Conservation (phyloP, 164 flowering plant species). For the Stephania japonica region DNA sequence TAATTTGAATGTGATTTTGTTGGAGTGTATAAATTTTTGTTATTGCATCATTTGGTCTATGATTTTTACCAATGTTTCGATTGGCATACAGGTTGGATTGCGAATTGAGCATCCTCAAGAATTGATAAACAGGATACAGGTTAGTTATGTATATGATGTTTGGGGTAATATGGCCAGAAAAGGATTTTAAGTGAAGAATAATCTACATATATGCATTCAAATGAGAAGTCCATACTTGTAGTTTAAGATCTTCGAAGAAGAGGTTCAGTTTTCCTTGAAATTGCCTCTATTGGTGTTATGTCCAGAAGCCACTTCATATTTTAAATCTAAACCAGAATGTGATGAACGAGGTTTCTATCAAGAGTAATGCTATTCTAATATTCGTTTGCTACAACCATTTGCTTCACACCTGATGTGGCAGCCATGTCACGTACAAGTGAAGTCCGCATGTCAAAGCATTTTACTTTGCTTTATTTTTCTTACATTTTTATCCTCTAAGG, state of each 20-base stretch:
- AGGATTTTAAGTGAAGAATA: background rate
- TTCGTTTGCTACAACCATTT: too few relatives aligned
- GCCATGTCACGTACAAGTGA: too few relatives aligned
- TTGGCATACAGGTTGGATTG: constrained; percentile 69
- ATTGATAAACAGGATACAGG: constrained; percentile 89
- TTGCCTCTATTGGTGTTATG: background rate
- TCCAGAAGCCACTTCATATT: background rate
- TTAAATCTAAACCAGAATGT: background rate
- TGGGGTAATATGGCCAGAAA: background rate
- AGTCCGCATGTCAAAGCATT: too few relatives aligned
- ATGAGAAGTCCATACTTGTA: background rate
- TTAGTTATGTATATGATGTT: constrained; percentile 16
- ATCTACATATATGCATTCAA: background rate
- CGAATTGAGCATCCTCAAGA: constrained; percentile 99
- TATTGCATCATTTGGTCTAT: background rate
- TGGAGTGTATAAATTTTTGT: background rate
- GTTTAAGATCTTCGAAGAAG: background rate
- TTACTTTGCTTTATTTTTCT: too few relatives aligned
- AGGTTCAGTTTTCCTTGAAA: background rate
- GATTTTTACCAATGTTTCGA: background rate
- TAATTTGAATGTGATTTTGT: constrained; percentile 4
- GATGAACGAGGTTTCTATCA: background rate
- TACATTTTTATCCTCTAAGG: too few relatives aligned
- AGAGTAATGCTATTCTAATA: too few relatives aligned
- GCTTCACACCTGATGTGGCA: too few relatives aligned